Conservation (phyloP, 2,329 filamentous ascomycete species). For the Dactylellina drechsleri region DNA sequence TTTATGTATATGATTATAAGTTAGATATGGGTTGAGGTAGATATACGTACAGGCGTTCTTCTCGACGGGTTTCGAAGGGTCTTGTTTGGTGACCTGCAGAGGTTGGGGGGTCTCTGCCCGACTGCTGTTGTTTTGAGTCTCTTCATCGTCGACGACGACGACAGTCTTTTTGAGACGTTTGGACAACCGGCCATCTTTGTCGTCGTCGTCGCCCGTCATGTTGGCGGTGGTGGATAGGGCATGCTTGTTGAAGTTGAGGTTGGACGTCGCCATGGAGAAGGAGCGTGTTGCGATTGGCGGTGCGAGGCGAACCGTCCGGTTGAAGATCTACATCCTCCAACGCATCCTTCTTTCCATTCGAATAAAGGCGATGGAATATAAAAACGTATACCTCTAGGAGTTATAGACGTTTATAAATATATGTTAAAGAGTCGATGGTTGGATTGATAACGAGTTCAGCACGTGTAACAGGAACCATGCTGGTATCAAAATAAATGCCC, state of each 20-base stretch:
- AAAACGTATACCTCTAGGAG: too few species aligned
- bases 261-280: not conserved
- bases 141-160: conserved; percentile 8
- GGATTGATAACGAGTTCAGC: not conserved
- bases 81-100: not conserved
- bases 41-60: conserved; percentile 41
- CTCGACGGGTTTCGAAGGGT: conserved; percentile 1
- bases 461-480: not conserved
- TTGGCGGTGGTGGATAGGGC: not conserved
- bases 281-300: conserved; percentile 1
- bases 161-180: conserved; percentile 21
- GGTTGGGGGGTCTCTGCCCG: conserved; percentile 14
- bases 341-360: not conserved
- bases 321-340: not conserved
- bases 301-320: not conserved
- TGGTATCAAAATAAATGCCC: not conserved
- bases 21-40: too few species aligned
- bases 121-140: conserved; percentile 23
- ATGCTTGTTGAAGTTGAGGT: not conserved
- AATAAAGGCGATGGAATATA: not conserved
- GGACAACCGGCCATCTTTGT: conserved; percentile 15
- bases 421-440: too few species aligned
- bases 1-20: too few species aligned
- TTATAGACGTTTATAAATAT: too few species aligned
- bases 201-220: conserved; percentile 25